phyloP scores from a whole-genome alignment of 805 yeast species.

The Myxozyma neotropica region DNA sequence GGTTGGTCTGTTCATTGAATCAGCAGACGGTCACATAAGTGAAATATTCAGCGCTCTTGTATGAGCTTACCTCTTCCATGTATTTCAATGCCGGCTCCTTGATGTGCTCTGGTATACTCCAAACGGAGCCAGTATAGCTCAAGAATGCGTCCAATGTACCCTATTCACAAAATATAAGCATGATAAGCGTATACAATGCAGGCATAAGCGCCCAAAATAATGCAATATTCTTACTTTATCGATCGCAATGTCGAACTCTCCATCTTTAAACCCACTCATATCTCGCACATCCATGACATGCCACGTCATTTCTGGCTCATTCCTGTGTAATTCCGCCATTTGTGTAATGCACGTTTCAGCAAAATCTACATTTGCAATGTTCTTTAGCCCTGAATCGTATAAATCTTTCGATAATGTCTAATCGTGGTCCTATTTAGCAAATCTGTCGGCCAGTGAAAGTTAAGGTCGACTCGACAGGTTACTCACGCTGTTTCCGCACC shows the following conservation, averaged over 20 bases:
- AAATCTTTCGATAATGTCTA: constrained; percentile 37
- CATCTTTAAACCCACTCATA: constrained; percentile 29
- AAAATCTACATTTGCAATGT: constrained; percentile 38
- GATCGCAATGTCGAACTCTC: constrained; percentile 36
- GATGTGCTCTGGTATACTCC: constrained; percentile 37
- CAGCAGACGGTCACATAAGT: neutral
- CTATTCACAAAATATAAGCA: neutral
- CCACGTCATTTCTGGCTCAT: constrained; percentile 37
- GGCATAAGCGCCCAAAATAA: too few relatives aligned
- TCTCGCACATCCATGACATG: constrained; percentile 38
- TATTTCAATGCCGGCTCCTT: constrained; percentile 28
- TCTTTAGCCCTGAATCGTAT: constrained; percentile 33
- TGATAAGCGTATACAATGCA: neutral
- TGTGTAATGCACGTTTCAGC: constrained; percentile 35
- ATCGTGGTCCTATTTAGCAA: neutral
- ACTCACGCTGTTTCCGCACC: constrained; percentile 38
- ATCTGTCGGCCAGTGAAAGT: neutral
- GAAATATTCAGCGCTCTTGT: neutral
- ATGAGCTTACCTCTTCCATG: constrained; percentile 34
- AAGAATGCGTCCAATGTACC: constrained; percentile 38
- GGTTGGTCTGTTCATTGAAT: constrained; percentile 18
- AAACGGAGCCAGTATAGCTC: constrained; percentile 38
- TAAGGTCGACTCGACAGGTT: neutral
- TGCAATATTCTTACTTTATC: constrained; percentile 30
- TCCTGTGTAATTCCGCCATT: constrained; percentile 26